A percentile compares a stretch with the other conserved stretches of the same genome.
phyloP scores from a whole-genome alignment of 192 early-diverging fungal species.

The Podochytrium sp. region DNA sequence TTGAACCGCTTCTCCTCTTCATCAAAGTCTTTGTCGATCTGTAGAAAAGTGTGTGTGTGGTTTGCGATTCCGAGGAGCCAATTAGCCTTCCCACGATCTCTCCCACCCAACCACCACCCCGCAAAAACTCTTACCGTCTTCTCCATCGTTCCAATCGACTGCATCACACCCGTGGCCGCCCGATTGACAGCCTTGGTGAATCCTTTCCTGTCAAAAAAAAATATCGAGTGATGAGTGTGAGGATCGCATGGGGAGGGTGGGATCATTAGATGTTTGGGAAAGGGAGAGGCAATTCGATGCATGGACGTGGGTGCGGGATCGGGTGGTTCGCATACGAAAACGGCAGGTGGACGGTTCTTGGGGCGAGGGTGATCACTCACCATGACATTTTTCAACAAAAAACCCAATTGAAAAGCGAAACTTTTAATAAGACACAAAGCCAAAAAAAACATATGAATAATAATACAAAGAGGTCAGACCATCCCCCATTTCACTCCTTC shows the following conservation, averaged over 20 bases:
- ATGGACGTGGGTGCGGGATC: too few relatives aligned
- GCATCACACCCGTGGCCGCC: constrained; percentile 75
- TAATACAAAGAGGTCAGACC: too few relatives aligned
- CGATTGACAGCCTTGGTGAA: constrained; percentile 83
- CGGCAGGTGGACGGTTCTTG: too few relatives aligned
- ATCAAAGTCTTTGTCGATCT: constrained; percentile 76
- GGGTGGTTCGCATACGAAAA: too few relatives aligned
- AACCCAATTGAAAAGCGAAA: too few relatives aligned
- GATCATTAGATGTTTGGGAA: too few relatives aligned
- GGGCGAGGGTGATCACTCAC: not conserved
- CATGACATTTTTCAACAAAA: not conserved
- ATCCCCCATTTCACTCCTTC: too few relatives aligned
- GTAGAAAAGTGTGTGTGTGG: not conserved
- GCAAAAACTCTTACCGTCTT: constrained; percentile 55
- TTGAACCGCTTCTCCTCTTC: constrained; percentile 80
- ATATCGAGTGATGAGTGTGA: too few relatives aligned
- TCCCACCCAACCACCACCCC: not conserved
- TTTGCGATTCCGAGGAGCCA: too few relatives aligned
- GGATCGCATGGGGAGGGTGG: too few relatives aligned
- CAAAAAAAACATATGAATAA: not conserved
- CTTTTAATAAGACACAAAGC: not conserved
- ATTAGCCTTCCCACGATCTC: too few relatives aligned
- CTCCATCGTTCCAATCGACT: constrained; percentile 75
- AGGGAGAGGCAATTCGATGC: too few relatives aligned
- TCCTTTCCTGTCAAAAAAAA: constrained; percentile 69